Evolutionary conservation across 2,329 filamentous ascomycete genomes (phyloP), one percentile per base, ranked within the genome.

Genomic region (Fusarium sp.): DNA sequence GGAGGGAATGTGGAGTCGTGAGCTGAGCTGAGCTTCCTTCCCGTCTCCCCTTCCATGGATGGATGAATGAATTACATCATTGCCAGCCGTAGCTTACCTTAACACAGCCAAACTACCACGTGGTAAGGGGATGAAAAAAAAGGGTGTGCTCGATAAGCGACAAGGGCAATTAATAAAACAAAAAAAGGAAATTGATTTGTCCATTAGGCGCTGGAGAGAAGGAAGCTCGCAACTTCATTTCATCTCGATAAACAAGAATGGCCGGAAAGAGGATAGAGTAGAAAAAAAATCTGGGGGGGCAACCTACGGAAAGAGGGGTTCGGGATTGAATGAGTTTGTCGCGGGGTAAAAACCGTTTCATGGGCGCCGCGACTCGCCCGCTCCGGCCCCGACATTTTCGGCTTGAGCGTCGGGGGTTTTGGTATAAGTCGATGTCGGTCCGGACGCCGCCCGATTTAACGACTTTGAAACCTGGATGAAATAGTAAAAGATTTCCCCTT

Each of bases 221-320:
- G 42, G 42, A n/a, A 25, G 42, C 42, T 23, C 4, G 25, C 42
- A 14, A 46, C 42, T 27, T 46, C 20, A 42, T 42, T 20, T 42
- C 38, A 13, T 23, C 18, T 42, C 18, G 18, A 42, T 9, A 42
- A 42, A 49, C 54, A 23, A 31, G n/a, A 16, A 34, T 33, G 1
- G 13, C 49, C 27, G n/a, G 16, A 31, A 44, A 6, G 13, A 20
- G 38, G 18, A 31, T 57, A 23, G 18, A 34, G 31, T 20, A 34
- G 18, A 10, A 60, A 46, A 44, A 46, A 54, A 66, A 68, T 58
- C 61, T 20, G 62, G 69, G 59, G 61, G 62, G 25, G 25, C 25
- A 61, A 76, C 84, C 79, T 80, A 86, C 85, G 85, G 75, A 86
- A 87, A 57, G 83, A 84, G 65, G 83, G 82, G 74, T 81, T 79